These are phyloP conservation scores for Graphilbum fragrans DNA, from an alignment of 2,329 filamentous ascomycete species.

Conservation along the genomic window DNA sequence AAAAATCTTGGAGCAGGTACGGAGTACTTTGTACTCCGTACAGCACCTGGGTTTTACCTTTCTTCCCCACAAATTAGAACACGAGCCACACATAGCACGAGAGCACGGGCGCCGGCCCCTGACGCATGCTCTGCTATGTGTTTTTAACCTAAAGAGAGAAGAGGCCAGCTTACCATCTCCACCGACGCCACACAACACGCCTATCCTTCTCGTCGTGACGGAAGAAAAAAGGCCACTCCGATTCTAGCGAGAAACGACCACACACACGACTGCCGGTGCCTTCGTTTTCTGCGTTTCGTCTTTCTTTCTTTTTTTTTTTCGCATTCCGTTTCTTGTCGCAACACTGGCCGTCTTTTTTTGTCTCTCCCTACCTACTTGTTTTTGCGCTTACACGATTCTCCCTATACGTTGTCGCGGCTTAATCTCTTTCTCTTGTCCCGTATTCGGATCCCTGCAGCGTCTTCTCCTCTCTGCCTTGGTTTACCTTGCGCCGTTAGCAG, in stretches of 20 bases:
- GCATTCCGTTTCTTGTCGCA: neutral
- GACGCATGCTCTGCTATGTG: neutral
- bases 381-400: too few relatives aligned
- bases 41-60: too few relatives aligned
- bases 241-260: too few relatives aligned
- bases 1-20: neutral
- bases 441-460: too few relatives aligned
- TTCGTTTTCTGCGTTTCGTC: too few relatives aligned
- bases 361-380: too few relatives aligned
- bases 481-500: neutral
- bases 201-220: neutral
- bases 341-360: too few relatives aligned
- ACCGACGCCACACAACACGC: conserved; percentile 5
- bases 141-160: conserved; percentile 1
- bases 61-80: neutral
- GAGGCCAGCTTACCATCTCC: conserved; percentile 13
- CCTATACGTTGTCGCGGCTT: too few relatives aligned
- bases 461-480: neutral
- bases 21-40: too few relatives aligned
- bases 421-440: neutral
- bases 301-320: neutral
- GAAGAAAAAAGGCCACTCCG: neutral
- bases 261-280: too few relatives aligned
- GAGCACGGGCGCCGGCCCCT: too few relatives aligned
- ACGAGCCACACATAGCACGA: too few relatives aligned